phyloP scores from a whole-genome alignment of 164 flowering plant species.

The Cinnamomum micranthum region DNA sequence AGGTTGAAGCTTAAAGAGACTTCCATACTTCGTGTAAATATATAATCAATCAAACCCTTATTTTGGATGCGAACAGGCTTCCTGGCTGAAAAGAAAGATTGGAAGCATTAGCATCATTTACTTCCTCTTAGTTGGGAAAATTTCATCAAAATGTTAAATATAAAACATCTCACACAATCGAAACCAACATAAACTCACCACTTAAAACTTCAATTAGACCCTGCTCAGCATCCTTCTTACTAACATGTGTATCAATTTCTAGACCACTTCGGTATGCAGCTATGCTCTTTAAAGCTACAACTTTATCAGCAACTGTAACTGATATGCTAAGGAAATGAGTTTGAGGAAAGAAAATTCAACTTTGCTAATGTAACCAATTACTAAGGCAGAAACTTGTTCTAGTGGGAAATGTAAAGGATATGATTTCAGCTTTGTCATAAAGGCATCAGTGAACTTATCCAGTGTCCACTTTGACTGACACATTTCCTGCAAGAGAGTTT shows the following conservation, averaged over 20 bases:
- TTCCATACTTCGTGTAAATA: conserved; percentile 69
- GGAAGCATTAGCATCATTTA: conserved; percentile 5
- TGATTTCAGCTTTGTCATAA: conserved; percentile 54
- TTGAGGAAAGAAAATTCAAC: background rate
- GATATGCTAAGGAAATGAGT: conserved; percentile 42
- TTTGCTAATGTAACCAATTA: conserved; percentile 1
- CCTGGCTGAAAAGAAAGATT: conserved; percentile 46
- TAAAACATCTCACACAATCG: background rate
- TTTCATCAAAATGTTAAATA: background rate
- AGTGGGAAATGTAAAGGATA: conserved; percentile 58
- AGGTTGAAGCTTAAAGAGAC: conserved; percentile 56
- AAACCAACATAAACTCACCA: conserved; percentile 34
- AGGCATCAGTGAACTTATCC: conserved; percentile 55
- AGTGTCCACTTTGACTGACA: conserved; percentile 69
- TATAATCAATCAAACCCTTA: conserved; percentile 74
- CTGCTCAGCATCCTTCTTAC: conserved; percentile 59
- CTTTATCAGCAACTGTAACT: conserved; percentile 46
- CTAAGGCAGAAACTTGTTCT: background rate
- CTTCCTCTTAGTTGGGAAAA: background rate
- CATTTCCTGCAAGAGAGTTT: conserved; percentile 31
- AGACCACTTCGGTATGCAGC: conserved; percentile 94
- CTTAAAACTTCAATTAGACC: conserved; percentile 59
- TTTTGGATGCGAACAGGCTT: conserved; percentile 71
- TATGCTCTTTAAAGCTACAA: conserved; percentile 76
- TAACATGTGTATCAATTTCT: conserved; percentile 63